Conservation (phyloP, 345 rosid genomes). For the Turritis glabra region DNA sequence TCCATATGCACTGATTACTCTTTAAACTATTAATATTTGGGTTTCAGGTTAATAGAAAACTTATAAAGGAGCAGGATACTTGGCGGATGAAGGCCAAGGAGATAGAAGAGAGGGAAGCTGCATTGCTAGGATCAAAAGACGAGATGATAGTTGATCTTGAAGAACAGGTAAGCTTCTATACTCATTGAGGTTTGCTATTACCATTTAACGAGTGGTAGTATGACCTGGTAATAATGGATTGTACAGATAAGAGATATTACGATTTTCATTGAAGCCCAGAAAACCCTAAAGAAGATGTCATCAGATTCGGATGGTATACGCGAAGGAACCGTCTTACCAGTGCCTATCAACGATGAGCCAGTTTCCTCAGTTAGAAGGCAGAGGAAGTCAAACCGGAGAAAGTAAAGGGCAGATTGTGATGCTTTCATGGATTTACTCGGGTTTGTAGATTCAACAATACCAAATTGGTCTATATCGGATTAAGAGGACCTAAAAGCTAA, state of each 20-base stretch:
- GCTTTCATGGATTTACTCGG: background rate
- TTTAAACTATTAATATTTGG: background rate
- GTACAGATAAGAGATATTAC: slow-evolving; percentile 80
- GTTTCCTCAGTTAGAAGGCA: slow-evolving; percentile 47
- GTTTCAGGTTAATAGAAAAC: slow-evolving; percentile 58
- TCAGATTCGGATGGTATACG: slow-evolving; percentile 56
- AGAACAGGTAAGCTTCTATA: slow-evolving; percentile 62
- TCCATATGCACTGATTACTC: background rate
- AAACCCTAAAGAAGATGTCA: slow-evolving; percentile 54
- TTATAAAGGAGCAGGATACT: slow-evolving; percentile 72
- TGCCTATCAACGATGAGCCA: slow-evolving; percentile 56
- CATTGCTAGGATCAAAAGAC: slow-evolving; percentile 49
- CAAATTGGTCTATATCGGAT: background rate
- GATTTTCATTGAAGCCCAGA: slow-evolving; percentile 74
- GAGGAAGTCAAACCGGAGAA: slow-evolving; percentile 51
- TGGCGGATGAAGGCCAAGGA: slow-evolving; percentile 67
- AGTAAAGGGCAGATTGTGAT: slow-evolving; percentile 34
- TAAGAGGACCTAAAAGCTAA: background rate
- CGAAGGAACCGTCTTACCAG: slow-evolving; percentile 69
- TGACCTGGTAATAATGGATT: background rate
- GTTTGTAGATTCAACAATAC: slow-evolving; percentile 2
- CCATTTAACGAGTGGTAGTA: background rate
- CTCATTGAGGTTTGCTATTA: background rate
- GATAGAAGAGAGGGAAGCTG: slow-evolving; percentile 74
- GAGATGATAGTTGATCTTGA: slow-evolving; percentile 68